Base-by-base conservation (phyloP, 192 early-diverging fungal genomes). In the Entomortierella beljakovae region DNA sequence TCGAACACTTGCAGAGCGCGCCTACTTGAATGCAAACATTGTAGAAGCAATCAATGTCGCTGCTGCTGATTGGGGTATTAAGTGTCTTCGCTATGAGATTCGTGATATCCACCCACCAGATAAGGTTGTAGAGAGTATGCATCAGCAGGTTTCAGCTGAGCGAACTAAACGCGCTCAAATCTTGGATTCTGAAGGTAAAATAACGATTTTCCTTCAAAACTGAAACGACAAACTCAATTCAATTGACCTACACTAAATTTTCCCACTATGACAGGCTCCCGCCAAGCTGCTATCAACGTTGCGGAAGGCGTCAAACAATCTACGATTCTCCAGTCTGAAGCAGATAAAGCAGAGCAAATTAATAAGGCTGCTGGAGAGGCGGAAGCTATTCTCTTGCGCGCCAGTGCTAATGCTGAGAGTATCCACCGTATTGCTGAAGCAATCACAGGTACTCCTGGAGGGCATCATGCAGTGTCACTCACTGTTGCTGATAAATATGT, bases 401-500 rank as follows among this genome's bases (percentile, higher is more conserved):
- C 97, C 0, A 35, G 83, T 49, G 97, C 97, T 0, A 93, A 90
- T 42, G 92, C 96, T 5, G 67, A 88, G 34, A 90, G 94, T 18
- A 95, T 99, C 61, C 86, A 88, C 40, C 87, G 83, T 11, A 90
- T 99, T 22, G 91, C 94, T 0, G 64, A 76, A 11, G 94, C 96
- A n/a, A 96, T 99, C 65, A 51, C 73, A 31, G 68, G 82, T 25
- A 68, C 80, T 8, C 81, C 88, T 26, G 82, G 84, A 29, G 95
- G 94, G 25, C 87, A 90, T 54, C 88, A 97, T 59, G 96, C 97
- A 0, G 93, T 97, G 1, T 87, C 94, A 2, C 84, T 99, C 62
- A 91, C 92, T 18, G 90, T 99, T 22, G 97, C 97, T n/a, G 96
- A 99, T 72, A 94, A 96, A 83, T 99, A 98, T 71, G 95, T 99